phyloP scores from a whole-genome alignment of 331 rosid genomes.

The Prunus yedoensis region DNA sequence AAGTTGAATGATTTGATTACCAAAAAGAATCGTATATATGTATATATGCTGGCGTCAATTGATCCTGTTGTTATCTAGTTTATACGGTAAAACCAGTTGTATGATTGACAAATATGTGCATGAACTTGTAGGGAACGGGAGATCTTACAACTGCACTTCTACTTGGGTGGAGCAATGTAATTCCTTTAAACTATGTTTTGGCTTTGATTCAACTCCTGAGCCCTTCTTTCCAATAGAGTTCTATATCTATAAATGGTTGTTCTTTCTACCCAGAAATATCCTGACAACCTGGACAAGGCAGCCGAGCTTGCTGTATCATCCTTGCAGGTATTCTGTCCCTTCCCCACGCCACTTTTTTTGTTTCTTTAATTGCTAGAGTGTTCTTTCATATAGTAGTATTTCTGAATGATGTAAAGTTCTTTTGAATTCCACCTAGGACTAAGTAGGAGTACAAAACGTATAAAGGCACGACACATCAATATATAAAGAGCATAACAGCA shows the following conservation, averaged over 20 bases:
- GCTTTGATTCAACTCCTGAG: constrained; percentile 15
- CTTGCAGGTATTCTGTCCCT: constrained; percentile 56
- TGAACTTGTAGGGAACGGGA: constrained; percentile 77
- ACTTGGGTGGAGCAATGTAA: constrained; percentile 96
- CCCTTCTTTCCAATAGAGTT: not conserved
- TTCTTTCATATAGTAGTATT: constrained; percentile 11
- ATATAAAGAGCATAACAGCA: not conserved
- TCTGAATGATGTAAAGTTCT: not conserved
- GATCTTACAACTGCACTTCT: constrained; percentile 86
- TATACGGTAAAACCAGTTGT: not conserved
- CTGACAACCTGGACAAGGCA: constrained; percentile 61
- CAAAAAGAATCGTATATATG: not conserved
- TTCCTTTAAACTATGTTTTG: constrained; percentile 26
- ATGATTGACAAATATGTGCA: constrained; percentile 13
- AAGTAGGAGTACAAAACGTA: not conserved
- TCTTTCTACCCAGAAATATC: constrained; percentile 58
- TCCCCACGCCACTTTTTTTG: not conserved
- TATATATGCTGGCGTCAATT: not conserved
- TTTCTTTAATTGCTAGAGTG: not conserved
- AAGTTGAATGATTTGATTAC: not conserved
- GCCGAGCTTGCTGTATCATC: constrained; percentile 87
- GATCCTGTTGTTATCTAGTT: not conserved
- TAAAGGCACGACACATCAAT: not conserved
- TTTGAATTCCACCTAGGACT: not conserved
- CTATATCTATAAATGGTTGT: constrained; percentile 21